Conservation (phyloP, 768 basidiomycete species). For the Tephrocybe sp. region DNA sequence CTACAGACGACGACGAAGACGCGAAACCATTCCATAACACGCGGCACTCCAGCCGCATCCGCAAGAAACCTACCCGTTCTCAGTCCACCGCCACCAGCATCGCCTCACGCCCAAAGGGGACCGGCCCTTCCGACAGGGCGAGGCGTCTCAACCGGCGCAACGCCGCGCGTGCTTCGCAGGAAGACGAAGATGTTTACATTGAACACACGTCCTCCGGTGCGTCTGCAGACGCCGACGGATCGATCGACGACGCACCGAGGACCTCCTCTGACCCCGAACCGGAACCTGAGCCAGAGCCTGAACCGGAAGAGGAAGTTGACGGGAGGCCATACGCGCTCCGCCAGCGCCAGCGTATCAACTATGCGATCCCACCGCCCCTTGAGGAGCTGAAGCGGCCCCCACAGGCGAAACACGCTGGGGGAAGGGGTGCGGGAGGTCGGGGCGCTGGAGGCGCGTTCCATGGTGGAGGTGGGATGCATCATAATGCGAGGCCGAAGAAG, state of each 20-base stretch:
- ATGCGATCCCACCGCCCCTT: conserved; percentile 77
- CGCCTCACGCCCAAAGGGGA: not conserved
- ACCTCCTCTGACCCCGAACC: conserved; percentile 42
- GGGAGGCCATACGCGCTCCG: conserved; percentile 65
- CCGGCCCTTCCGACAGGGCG: conserved; percentile 23
- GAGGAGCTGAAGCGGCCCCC: conserved; percentile 61
- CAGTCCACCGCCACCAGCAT: conserved; percentile 6
- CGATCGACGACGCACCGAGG: conserved; percentile 51
- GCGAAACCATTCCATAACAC: conserved; percentile 18
- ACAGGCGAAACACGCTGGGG: conserved; percentile 32
- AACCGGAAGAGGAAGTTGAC: conserved; percentile 47
- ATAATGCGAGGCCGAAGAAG: conserved; percentile 28
- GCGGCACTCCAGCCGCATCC: conserved; percentile 39
- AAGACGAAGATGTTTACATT: conserved; percentile 52
- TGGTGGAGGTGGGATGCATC: conserved; percentile 20
- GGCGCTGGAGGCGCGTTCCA: conserved; percentile 22
- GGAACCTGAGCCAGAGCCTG: conserved; percentile 43
- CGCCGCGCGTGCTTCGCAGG: conserved; percentile 25
- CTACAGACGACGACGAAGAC: conserved; percentile 46
- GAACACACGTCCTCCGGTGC: conserved; percentile 44
- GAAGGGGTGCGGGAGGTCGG: conserved; percentile 21
- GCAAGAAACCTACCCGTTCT: conserved; percentile 27
- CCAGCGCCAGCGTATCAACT: conserved; percentile 68
- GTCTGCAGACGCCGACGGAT: conserved; percentile 56
- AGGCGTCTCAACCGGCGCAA: conserved; percentile 27